Percentiles rank a stretch among this genome's conserved stretches.
Conservation (phyloP, 1,284 basidiomycete genomes). For the Heterobasidion irregulare region DNA sequence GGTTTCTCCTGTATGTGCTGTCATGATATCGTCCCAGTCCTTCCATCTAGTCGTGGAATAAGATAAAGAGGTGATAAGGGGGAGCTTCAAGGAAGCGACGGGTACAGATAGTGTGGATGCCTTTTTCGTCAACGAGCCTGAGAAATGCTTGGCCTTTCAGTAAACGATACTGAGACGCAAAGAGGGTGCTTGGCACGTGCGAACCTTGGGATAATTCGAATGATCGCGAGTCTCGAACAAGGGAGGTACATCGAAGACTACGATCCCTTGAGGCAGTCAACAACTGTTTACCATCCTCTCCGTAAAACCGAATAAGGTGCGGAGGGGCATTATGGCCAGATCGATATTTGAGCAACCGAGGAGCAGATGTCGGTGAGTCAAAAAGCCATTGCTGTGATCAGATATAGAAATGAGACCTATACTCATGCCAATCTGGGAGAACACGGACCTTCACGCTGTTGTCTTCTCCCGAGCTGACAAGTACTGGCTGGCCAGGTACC, state of each 20-base stretch:
- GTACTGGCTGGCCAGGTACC: constrained; percentile 84
- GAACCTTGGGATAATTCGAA: constrained; percentile 93
- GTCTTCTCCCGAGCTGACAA: constrained; percentile 85
- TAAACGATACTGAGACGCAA: not conserved
- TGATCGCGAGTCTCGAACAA: constrained; percentile 89
- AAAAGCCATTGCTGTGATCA: constrained; percentile 91
- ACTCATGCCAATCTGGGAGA: not conserved
- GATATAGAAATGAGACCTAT: not conserved
- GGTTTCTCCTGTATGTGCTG: constrained; percentile 77
- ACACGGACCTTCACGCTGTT: constrained; percentile 81
- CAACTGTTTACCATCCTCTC: constrained; percentile 92
- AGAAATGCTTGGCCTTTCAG: constrained; percentile 1
- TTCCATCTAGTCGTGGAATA: constrained; percentile 79
- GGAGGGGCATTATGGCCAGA: constrained; percentile 92
- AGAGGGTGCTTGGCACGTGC: constrained; percentile 1
- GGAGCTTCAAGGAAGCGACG: constrained; percentile 74
- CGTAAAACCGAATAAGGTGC: constrained; percentile 90
- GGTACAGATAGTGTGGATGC: constrained; percentile 77
- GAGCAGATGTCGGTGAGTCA: constrained; percentile 81
- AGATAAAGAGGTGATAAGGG: constrained; percentile 70
- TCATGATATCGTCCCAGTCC: constrained; percentile 97
- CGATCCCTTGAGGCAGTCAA: constrained; percentile 85
- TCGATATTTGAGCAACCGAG: constrained; percentile 85
- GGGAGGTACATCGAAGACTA: constrained; percentile 82
- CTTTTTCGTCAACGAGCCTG: constrained; percentile 82